phyloP scores from a whole-genome alignment of 78 protist species.

The Dictyostelium firmibasis region DNA sequence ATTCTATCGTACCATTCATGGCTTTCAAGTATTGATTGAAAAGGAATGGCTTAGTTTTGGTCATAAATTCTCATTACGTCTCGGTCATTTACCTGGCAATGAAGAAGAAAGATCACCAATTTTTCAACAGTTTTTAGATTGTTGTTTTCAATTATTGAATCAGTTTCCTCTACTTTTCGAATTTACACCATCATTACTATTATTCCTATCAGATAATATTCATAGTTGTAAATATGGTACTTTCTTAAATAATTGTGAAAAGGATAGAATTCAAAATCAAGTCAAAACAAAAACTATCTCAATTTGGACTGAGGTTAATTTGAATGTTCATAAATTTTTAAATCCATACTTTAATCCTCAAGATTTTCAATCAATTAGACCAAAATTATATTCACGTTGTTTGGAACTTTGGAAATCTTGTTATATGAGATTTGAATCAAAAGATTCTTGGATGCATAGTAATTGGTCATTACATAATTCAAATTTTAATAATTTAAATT shows the following conservation, averaged over 20 bases:
- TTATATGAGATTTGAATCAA: conserved; percentile 17
- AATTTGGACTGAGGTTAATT: conserved; percentile 74
- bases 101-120: conserved; percentile 91
- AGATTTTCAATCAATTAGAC: conserved; percentile 8
- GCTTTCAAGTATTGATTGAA: conserved; percentile 88
- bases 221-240: conserved; percentile 78
- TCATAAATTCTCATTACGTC: conserved; percentile 85
- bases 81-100: conserved; percentile 16
- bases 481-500: not conserved
- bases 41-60: conserved; percentile 96
- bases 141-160: conserved; percentile 82
- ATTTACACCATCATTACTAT: conserved; percentile 83
- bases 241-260: conserved; percentile 59
- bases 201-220: conserved; percentile 25
- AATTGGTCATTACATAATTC: conserved; percentile 24
- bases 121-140: conserved; percentile 95
- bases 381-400: conserved; percentile 30
- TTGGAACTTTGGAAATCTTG: conserved; percentile 60
- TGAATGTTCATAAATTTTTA: not conserved
- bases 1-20: conserved; percentile 72
- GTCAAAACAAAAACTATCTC: conserved; percentile 31
- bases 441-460: conserved; percentile 5
- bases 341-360: conserved; percentile 19
- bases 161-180: conserved; percentile 93
- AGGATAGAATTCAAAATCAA: conserved; percentile 19